phyloP scores from a whole-genome alignment of 2,329 filamentous ascomycete genomes.

The Aspergillus niger region DNA sequence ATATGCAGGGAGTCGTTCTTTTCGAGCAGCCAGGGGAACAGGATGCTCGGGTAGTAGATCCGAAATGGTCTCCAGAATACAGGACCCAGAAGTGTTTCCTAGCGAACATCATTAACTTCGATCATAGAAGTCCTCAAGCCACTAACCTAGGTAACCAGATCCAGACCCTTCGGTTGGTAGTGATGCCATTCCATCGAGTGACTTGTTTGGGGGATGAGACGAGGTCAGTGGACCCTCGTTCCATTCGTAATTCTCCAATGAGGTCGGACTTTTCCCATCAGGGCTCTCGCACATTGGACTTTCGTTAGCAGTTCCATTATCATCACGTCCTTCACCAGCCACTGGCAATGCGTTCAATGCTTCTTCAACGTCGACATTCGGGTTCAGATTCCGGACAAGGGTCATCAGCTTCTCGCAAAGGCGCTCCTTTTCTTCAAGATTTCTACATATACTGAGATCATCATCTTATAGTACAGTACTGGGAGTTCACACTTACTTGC shows the following conservation, averaged over 20 bases:
- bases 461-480: background rate
- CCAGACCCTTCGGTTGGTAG: slow-evolving; percentile 9
- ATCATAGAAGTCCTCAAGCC: too few relatives aligned
- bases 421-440: slow-evolving; percentile 18
- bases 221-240: slow-evolving; percentile 15
- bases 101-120: background rate
- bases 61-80: slow-evolving; percentile 17
- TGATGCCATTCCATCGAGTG: slow-evolving; percentile 21
- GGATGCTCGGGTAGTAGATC: slow-evolving; percentile 13
- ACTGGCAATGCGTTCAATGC: slow-evolving; percentile 9
- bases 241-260: slow-evolving; percentile 18
- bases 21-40: background rate
- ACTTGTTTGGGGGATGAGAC: background rate
- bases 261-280: slow-evolving; percentile 1
- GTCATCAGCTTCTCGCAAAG: slow-evolving; percentile 13
- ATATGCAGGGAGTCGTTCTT: background rate
- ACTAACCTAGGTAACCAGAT: slow-evolving; percentile 21
- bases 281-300: background rate
- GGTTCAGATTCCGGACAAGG: slow-evolving; percentile 15
- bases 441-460: slow-evolving; percentile 3
- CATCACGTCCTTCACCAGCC: background rate
- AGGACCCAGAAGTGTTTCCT: slow-evolving; percentile 21
- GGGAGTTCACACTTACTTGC: slow-evolving; percentile 11
- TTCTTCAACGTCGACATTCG: slow-evolving; percentile 18
- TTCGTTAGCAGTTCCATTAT: background rate